Evolutionary conservation across 352 stramenopile species (phyloP), one percentile per base, ranked within the genome.

Genomic region (Phytophthora crassamura): DNA sequence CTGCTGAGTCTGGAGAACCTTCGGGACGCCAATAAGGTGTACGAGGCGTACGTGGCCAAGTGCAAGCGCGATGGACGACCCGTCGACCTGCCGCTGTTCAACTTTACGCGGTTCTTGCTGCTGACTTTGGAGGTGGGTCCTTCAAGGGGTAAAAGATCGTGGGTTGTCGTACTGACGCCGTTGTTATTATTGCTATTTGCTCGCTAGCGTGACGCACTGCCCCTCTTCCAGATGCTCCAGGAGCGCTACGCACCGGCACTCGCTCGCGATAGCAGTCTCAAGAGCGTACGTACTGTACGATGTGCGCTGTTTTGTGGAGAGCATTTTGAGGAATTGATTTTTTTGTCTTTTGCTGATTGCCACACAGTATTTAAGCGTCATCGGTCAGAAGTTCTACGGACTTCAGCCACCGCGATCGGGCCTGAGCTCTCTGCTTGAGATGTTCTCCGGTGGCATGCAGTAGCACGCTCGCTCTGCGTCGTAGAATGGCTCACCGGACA

Each of bases 161-260:
- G 34, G 14, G n/a, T 22, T 22, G 11, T 36, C 11, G 32, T 47
- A 62, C 38, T 38, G 11, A 49, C 35, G 14, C 51, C 7, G 30
- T 9, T 57, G 18, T 14, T 53, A 35, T 1, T 45, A 7, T 46
- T 60, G 11, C 54, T 52, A 16, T 46, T 3, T n/a, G 32, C 28
- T 35, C 58, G 8, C 43, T 39, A 96, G 89, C 78, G 89, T 33
- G 83, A 96, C 62, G 89, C 89, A 38, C 58, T 94, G 15, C 86
- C 89, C 8, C 76, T 97, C 12, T 97, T 95, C 66, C 88, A 95
- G 52, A 78, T 95, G 67, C 84, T 97, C 7, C 80, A 95, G 59
- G 89, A 97, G 55, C 85, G 84, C 10, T 97, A 95, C 64, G 75
- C 83, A 1, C 52, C 74, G 3, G 85, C 87, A 43, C 73, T 97